Base-by-base conservation (phyloP, 176 grass and related monocot genomes). In the Carex scoparia region DNA sequence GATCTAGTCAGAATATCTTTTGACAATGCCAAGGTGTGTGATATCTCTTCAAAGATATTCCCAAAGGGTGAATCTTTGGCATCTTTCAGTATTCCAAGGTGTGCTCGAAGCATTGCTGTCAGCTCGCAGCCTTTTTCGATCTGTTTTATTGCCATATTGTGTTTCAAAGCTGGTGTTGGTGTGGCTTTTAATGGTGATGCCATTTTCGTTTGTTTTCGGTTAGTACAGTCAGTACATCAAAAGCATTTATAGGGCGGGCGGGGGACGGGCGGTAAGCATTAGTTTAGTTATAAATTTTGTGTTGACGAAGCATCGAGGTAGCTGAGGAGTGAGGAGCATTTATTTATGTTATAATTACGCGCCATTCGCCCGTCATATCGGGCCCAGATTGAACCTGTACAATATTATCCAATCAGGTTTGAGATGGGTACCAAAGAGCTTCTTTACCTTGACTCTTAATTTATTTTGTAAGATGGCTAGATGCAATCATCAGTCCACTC, bases 111-210 rank as follows among this genome's bases (percentile, higher is more conserved):
- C 18, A 83, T 53, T 10, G 4, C 42, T 1, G 44, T 83, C 48
- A 83, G 64, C 30, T 83, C 4, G 8, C 11, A 83, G 19, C 81
- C 27, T 54, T 66, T 83, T 8, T 83, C 62, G 4, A 83, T 40
- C 40, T 83, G 63, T 16, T 69, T 83, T 83, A 69, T 83, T 9
- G 38, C 81, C 62, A 68, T 4, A 83, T 83, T 48, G 80, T 53
- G 49, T 38, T 67, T 83, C 40, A 54, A 31, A 9, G 11, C 10
- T 83, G 48, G 37, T 67, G 60, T 42, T 83, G 48, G 37, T 67
- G 60, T 42, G 38, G 59, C 19, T 37, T 83, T 16, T 28, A 11
- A 49, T 46, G 23, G 38, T 0, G 37, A 65, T 49, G 37, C 19
- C 61, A 69, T 69, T 51, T 82, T 69, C 3, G 13, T 63, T n/a